Evolutionary conservation across 768 basidiomycete species (phyloP).

Genomic region (Xerocomus potaroensis): DNA sequence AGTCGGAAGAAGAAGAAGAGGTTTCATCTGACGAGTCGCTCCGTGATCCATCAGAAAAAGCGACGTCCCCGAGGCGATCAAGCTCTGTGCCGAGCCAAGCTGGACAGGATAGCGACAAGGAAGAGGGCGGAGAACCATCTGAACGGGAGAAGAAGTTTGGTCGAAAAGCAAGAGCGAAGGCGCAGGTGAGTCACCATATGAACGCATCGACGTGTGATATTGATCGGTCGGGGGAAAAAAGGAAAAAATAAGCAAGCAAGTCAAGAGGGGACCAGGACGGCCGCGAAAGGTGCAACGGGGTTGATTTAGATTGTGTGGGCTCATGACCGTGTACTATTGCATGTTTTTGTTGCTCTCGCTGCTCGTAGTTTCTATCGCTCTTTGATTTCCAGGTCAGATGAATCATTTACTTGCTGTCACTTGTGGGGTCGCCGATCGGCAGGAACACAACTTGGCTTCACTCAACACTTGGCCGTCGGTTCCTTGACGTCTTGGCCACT

Average conservation of each 20-base stretch:
- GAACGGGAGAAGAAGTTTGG: constrained; percentile 35
- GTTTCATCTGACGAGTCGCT: constrained; percentile 26
- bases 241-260: constrained; percentile 31
- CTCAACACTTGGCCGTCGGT: too few relatives aligned
- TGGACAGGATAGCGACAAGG: constrained; percentile 25
- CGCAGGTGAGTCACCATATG: constrained; percentile 32
- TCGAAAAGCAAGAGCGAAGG: constrained; percentile 36
- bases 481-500: too few relatives aligned
- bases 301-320: too few relatives aligned
- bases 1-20: constrained; percentile 30
- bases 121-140: constrained; percentile 25
- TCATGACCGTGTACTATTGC: not conserved
- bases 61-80: constrained; percentile 18
- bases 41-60: constrained; percentile 38
- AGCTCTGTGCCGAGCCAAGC: constrained; percentile 41
- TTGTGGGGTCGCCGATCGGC: not conserved
- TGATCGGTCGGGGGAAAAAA: constrained; percentile 8
- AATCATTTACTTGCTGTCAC: too few relatives aligned
- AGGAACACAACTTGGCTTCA: not conserved
- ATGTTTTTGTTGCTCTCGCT: not conserved
- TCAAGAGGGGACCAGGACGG: constrained; percentile 20
- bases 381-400: too few relatives aligned
- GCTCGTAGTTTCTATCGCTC: not conserved
- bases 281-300: constrained; percentile 16
- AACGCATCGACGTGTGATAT: not conserved